phyloP scores from a whole-genome alignment of 257 asterid genomes.

The Gentiana dahurica region DNA sequence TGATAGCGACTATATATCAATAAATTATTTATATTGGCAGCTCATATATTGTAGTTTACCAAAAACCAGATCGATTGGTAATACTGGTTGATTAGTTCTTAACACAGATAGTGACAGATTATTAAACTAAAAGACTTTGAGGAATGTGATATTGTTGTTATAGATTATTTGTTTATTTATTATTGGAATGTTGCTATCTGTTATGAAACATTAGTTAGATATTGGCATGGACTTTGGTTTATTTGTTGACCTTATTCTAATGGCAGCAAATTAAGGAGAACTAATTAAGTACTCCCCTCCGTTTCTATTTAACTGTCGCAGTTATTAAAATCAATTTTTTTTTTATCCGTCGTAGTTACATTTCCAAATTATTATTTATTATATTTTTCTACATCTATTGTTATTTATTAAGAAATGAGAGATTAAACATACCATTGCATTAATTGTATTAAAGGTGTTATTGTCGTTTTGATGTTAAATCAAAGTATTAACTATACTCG shows the following conservation, averaged over 20 bases:
- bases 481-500: too few species aligned
- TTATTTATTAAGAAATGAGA: too few species aligned
- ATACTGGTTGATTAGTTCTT: not conserved
- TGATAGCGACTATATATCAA: slow-evolving; percentile 7
- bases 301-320: too few species aligned
- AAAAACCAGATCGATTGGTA: slow-evolving; percentile 7
- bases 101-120: slow-evolving; percentile 1
- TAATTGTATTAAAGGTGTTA: too few species aligned
- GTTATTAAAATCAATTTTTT: too few species aligned
- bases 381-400: too few species aligned
- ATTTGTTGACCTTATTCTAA: not conserved
- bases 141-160: not conserved
- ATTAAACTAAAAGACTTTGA: not conserved
- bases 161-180: not conserved
- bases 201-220: not conserved
- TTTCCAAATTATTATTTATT: too few species aligned
- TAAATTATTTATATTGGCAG: not conserved
- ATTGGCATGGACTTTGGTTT: not conserved
- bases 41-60: slow-evolving; percentile 11
- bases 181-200: too few species aligned
- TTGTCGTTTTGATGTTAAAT: too few species aligned
- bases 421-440: too few species aligned
- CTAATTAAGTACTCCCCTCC: too few species aligned
- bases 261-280: not conserved
- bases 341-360: too few species aligned